Evolutionary conservation across 768 basidiomycete genomes (phyloP), one percentile per base, ranked within the genome.

Genomic region (Suillus subaureus): DNA sequence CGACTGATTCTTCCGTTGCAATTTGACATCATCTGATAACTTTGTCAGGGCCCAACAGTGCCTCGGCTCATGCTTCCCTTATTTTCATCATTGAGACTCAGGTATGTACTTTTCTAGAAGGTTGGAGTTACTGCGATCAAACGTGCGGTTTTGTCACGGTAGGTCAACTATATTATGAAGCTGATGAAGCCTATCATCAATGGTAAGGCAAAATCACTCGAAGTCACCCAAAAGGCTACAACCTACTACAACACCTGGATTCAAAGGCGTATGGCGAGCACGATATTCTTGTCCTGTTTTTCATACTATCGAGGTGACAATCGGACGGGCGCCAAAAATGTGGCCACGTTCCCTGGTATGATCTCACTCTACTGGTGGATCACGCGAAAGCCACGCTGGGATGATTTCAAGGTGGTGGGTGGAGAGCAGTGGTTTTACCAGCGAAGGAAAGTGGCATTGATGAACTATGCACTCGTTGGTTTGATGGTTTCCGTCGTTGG

Each of bases 41-140:
- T 45, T 23, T 62, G 33, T 8, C 63, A 85, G 84, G 85, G 0
- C 87, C 88, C 4, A 89, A 89, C 70, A 81, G 82, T 40, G 83
- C 82, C 35, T 79, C 84, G 9, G 87, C 87, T 16, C 87, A 88
- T 68, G 84, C 83, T 11, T 88, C 87, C 31, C 79, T 85, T 42
- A 78, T 89, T 56, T 87, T 85, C 71, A 79, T 79, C 61, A 80
- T 84, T 67, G 87, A 89, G 72, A 77, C 81, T 8, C 86, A 88
- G 82, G 87, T 84, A 52, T 60, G 76, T 35, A 23, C 1, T 35
- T 23, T 65, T 55, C 63, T 63, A 42, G 33, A 51, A 49, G 12
- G 16, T 35, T 42, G 26, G 33, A 64, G 33, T 47, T 45, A 39
- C 42, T 42, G 47, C 23, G 23, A 47, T 54, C 63, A 60, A 70